Base-by-base conservation (phyloP, 768 basidiomycete genomes). In the Termitomyces sp. region DNA sequence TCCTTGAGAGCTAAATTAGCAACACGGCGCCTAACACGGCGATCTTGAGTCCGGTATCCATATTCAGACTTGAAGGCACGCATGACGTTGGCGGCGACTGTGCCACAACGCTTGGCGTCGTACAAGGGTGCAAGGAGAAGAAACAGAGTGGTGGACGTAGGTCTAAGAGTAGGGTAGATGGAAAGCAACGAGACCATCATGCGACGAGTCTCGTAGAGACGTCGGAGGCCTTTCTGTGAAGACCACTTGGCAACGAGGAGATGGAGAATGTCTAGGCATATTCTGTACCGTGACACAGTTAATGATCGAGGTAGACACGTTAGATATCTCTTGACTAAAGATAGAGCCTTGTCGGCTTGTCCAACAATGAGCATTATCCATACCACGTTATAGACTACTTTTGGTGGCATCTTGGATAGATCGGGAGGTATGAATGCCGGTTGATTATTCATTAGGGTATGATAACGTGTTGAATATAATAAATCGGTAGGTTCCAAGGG, bases 1-100 rank as follows among this genome's bases (percentile, higher is more conserved):
- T 90, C 82, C 68, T 85, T 87, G 55, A 86, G 64, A 32, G 87
- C 88, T 48, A 87, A 73, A 43, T 68, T 70, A 6, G 78, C 78
- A 53, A 90, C 69, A 43, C 85, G 81, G 57, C 84, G 79, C 64
- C 80, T 77, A 22, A 90, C 87, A 22, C 75, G 72, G 53, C 77
- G 73, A 70, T 87, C 83, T 62, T 80, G 80, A 6, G 86, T 72
- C 26, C 67, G 68, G 20, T 69, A 55, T 3, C 88, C 88, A 85
- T 85, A 90, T 62, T 75, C 73, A 53, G 66, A 66, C 62, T 73
- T 73, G 67, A 85, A 89, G 45, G 67, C 63, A 44, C 62, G 62
- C 26, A 84, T 64, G 32, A 80, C 68, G 36, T 72, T 72, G 63
- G 73, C 69, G 14, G 85, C 87, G 20, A 80, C 68, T 14, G 79